Evolutionary conservation across 768 basidiomycete genomes (phyloP).

Genomic region (Amylocystis lapponica): DNA sequence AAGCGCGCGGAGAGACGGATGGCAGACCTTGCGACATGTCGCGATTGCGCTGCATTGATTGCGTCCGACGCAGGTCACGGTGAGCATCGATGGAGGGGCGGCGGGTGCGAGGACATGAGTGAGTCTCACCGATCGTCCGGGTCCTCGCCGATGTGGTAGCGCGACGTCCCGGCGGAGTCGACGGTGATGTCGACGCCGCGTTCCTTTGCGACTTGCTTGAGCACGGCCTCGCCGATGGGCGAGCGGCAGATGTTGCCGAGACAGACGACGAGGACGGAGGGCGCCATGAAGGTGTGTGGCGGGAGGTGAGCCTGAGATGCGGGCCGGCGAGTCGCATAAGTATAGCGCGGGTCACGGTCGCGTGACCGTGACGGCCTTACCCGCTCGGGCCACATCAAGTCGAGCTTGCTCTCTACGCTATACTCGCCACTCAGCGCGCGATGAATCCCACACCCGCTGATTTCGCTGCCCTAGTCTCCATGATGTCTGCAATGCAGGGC

Average conservation of each 20-base stretch:
- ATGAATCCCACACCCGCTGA: too few relatives aligned
- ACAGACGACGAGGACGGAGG: conserved; percentile 68
- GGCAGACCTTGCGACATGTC: conserved; percentile 61
- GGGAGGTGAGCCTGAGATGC: neutral
- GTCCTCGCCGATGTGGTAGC: conserved; percentile 77
- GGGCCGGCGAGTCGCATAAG: neutral
- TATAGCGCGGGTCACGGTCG: too few relatives aligned
- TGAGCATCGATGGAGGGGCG: neutral
- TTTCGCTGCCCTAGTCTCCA: too few relatives aligned
- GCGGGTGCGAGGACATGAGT: too few relatives aligned
- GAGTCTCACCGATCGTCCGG: conserved; percentile 80
- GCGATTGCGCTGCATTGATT: conserved; percentile 49
- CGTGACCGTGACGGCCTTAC: neutral
- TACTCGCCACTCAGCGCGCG: too few relatives aligned
- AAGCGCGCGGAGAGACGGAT: neutral
- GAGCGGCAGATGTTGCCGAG: conserved; percentile 86
- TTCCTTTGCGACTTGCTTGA: conserved; percentile 59
- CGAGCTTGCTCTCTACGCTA: too few relatives aligned
- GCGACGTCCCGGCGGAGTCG: conserved; percentile 82
- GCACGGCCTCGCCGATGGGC: conserved; percentile 89
- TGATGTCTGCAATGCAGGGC: too few relatives aligned
- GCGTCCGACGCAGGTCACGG: neutral
- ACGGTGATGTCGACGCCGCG: conserved; percentile 64
- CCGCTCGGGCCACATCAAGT: neutral
- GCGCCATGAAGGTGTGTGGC: conserved; percentile 1